Evolutionary conservation across 2,329 filamentous ascomycete genomes (phyloP), one percentile per base, ranked within the genome.

Genomic region (Pseudohalonectria lignicola): DNA sequence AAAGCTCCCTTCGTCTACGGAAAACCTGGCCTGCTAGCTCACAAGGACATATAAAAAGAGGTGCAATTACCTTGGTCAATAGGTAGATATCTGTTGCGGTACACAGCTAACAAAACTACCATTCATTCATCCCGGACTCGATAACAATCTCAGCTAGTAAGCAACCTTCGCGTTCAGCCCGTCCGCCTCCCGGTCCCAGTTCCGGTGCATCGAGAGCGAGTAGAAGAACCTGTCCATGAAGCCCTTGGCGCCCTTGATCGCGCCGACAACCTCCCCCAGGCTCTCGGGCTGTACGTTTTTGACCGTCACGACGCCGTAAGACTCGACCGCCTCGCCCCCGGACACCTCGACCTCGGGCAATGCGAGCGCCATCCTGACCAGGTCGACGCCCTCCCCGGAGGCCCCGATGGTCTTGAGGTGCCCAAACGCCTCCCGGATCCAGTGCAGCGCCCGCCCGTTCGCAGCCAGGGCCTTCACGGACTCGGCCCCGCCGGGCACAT

Each of bases 401-500:
- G 79, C 86, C 2, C 76, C 85, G 18, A 92, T 82, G 2, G 82
- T 64, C 65, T 92, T 92, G 36, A 87, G 66, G 45, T 92, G 85
- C 0, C 83, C 84, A 47, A 90, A 92, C 0, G 84, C 80, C 55
- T 92, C 86, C 2, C 81, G 72, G 4, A 90, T 62, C 74, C 81
- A 92, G 62, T 90, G 80, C 2, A 82, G 52, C 0, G 82, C 82
- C 15, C 83, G 78, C 0, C 85, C 84, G 43, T 71, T 85, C 62
- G 78, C 75, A 40, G 69, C 61, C 0, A 92, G 69, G 0, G 74
- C 76, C 37, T 71, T 62, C 32, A 83, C 60, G 1, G 76, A 74
- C 41, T 78, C 66, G 0, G 69, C 63, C 1, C 86, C 85, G 1
- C 83, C 83, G 1, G 84, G 84, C 3, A 93, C 62, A 51, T 86